Evolutionary conservation across 768 basidiomycete genomes (phyloP).

Genomic region (Mycena capillaripes): DNA sequence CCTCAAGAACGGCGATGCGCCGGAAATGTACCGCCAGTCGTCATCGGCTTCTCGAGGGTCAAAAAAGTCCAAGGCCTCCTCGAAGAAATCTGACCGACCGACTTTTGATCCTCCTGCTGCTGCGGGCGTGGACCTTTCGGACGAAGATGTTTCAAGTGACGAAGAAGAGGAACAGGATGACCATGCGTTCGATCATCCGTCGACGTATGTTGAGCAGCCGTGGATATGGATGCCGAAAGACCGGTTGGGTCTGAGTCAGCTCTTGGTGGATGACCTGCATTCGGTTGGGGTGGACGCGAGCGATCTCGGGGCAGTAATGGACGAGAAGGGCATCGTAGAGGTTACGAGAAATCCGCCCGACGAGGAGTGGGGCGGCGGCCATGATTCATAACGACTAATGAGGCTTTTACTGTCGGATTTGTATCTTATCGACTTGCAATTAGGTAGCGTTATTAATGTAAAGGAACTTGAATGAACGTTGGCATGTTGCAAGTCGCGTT

Average conservation of each 20-base stretch:
- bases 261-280: slow-evolving; percentile 54
- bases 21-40: slow-evolving; percentile 31
- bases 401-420: background rate
- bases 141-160: slow-evolving; percentile 48
- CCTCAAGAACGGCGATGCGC: slow-evolving; percentile 30
- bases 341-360: slow-evolving; percentile 62
- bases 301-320: slow-evolving; percentile 60
- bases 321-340: slow-evolving; percentile 58
- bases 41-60: slow-evolving; percentile 38
- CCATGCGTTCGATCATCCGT: slow-evolving; percentile 64
- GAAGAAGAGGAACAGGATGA: slow-evolving; percentile 49
- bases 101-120: slow-evolving; percentile 48
- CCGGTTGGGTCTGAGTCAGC: slow-evolving; percentile 55
- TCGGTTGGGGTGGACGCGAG: slow-evolving; percentile 58
- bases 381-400: slow-evolving; percentile 44
- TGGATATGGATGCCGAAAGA: slow-evolving; percentile 65
- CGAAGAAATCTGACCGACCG: slow-evolving; percentile 21
- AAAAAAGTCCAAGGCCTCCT: slow-evolving; percentile 27
- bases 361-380: slow-evolving; percentile 57
- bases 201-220: slow-evolving; percentile 58
- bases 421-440: background rate
- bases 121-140: slow-evolving; percentile 39
- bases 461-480: too few relatives aligned
- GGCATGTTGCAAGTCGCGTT: too few relatives aligned
- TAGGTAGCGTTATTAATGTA: too few relatives aligned